Conservation (phyloP, 2,329 filamentous ascomycete species). For the Aspergillus niger region DNA sequence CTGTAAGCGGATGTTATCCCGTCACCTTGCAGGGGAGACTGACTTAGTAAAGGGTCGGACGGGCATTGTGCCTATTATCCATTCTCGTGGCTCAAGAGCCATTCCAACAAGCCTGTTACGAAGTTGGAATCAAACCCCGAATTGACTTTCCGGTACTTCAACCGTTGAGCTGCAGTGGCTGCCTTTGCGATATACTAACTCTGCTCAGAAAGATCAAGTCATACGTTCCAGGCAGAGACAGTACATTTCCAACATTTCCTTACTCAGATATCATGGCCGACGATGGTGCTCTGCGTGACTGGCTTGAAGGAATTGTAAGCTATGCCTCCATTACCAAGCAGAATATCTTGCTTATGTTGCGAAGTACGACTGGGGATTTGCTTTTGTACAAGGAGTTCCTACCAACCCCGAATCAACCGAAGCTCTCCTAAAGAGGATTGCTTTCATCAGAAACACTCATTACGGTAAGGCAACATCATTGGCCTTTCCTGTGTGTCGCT, state of each 20-base stretch:
- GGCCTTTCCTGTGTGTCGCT: background rate
- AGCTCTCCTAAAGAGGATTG: constrained; percentile 74
- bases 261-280: constrained; percentile 64
- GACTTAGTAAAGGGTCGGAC: constrained; percentile 60
- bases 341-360: constrained; percentile 12
- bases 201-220: constrained; percentile 40
- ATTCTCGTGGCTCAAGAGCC: constrained; percentile 61
- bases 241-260: constrained; percentile 58
- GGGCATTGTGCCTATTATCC: constrained; percentile 69
- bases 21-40: constrained; percentile 14
- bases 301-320: constrained; percentile 63
- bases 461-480: constrained; percentile 66
- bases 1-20: constrained; percentile 46
- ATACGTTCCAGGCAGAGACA: constrained; percentile 38
- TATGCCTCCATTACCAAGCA: background rate
- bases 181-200: background rate
- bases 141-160: constrained; percentile 24
- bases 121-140: background rate
- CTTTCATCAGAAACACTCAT: constrained; percentile 86
- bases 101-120: constrained; percentile 38
- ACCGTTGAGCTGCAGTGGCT: background rate
- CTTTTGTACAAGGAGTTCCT: constrained; percentile 72
- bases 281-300: constrained; percentile 58
- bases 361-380: constrained; percentile 72
- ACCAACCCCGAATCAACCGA: constrained; percentile 70